A percentile compares a stretch with the other conserved stretches of the same genome.
Conservation (phyloP, 2,329 filamentous ascomycete genomes). For the Alternaria burnsii region DNA sequence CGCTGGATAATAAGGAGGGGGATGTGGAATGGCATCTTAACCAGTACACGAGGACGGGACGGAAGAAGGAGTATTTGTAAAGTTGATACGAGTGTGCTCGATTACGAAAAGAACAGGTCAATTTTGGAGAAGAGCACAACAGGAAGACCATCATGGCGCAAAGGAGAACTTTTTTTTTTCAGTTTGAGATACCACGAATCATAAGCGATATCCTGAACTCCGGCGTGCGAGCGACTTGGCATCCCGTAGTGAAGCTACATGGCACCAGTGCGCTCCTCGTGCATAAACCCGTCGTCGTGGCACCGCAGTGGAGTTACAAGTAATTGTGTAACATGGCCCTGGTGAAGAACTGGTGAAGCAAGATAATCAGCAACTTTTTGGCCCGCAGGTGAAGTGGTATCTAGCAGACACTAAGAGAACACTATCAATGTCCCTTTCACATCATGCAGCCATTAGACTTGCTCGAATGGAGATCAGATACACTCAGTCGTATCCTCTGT, state of each 20-base stretch:
- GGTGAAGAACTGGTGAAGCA: background rate
- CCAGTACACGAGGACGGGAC: slow-evolving; percentile 90
- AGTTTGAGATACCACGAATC: slow-evolving; percentile 2
- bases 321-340: background rate
- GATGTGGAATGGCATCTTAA: slow-evolving; percentile 97
- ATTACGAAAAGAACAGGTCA: background rate
- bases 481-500: slow-evolving; percentile 71
- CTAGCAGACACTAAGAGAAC: background rate
- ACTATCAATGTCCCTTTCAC: slow-evolving; percentile 21
- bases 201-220: background rate
- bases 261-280: background rate
- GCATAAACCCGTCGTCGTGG: background rate
- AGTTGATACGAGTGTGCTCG: background rate
- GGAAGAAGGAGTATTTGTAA: slow-evolving; percentile 94
- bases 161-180: background rate
- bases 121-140: background rate
- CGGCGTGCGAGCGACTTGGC: background rate
- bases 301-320: background rate
- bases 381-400: background rate
- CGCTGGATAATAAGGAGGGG: slow-evolving; percentile 91
- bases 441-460: slow-evolving; percentile 52
- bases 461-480: slow-evolving; percentile 51
- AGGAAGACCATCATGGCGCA: background rate
- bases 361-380: background rate
- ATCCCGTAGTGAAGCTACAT: background rate